Conservation (phyloP, 2,329 filamentous ascomycete species). For the Aspergillus fijiensis region DNA sequence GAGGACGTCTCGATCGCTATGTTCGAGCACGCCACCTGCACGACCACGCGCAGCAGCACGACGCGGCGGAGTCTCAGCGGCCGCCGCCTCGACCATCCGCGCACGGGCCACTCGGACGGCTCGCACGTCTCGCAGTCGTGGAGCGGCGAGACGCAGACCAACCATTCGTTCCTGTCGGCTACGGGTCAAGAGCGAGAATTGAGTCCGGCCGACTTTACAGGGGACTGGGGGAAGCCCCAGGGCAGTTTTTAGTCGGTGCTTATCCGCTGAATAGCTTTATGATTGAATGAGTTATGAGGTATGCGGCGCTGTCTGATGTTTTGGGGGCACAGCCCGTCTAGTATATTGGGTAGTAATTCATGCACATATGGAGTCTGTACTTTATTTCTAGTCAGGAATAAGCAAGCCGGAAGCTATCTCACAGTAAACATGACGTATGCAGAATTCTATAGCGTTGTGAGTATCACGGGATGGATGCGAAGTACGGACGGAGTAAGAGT, state of each 20-base stretch:
- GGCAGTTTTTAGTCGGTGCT: neutral
- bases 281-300: no score
- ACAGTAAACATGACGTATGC: no score
- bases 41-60: neutral
- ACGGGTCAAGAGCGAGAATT: neutral
- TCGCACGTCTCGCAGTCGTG: conserved; percentile 25
- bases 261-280: no score
- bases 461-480: no score
- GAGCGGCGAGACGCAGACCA: conserved; percentile 31
- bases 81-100: conserved; percentile 5
- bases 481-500: no score
- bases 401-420: no score
- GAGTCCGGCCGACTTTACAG: conserved; percentile 3
- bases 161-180: conserved; percentile 4
- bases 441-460: no score
- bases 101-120: conserved; percentile 24
- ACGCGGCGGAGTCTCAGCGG: neutral
- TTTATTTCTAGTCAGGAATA: no score
- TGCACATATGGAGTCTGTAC: no score
- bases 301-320: no score
- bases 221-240: neutral
- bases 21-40: conserved; percentile 33
- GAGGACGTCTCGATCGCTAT: conserved; percentile 41
- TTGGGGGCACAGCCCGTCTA: no score
- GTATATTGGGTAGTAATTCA: no score